These are phyloP conservation scores for Colletotrichum sojae DNA, from an alignment of 2,329 filamentous ascomycete genomes.

Conservation along the genomic window DNA sequence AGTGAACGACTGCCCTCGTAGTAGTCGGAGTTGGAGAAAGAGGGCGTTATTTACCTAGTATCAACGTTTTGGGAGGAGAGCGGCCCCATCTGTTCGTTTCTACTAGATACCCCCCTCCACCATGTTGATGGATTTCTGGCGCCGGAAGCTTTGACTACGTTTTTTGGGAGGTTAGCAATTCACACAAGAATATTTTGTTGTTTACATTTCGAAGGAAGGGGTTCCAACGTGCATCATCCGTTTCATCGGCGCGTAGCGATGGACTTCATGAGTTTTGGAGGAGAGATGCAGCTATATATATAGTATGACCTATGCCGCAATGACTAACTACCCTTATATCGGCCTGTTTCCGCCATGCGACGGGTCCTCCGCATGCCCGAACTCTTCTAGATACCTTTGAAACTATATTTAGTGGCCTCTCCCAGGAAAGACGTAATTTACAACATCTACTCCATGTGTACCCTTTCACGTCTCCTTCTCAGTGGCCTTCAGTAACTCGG, in stretches of 20 bases:
- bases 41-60: neutral
- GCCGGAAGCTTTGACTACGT: conserved; percentile 14
- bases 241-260: conserved; percentile 27
- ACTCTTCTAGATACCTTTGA: too few species aligned
- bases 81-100: conserved; percentile 38
- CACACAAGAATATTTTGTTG: neutral
- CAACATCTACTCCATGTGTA: too few species aligned
- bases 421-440: too few species aligned
- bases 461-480: too few species aligned
- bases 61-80: conserved; percentile 23
- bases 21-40: conserved; percentile 5
- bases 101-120: conserved; percentile 43
- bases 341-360: neutral
- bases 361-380: neutral
- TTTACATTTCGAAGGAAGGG: neutral
- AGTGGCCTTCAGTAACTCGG: too few species aligned
- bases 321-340: conserved; percentile 11
- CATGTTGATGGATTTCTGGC: conserved; percentile 37
- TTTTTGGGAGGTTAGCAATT: conserved; percentile 29
- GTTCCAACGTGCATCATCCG: conserved; percentile 20
- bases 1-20: neutral
- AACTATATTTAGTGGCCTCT: too few species aligned
- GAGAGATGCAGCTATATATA: neutral
- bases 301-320: conserved; percentile 30
- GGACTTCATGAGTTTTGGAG: neutral